Conservation (phyloP, 805 yeast species). For the Candida cerambycidarum region DNA sequence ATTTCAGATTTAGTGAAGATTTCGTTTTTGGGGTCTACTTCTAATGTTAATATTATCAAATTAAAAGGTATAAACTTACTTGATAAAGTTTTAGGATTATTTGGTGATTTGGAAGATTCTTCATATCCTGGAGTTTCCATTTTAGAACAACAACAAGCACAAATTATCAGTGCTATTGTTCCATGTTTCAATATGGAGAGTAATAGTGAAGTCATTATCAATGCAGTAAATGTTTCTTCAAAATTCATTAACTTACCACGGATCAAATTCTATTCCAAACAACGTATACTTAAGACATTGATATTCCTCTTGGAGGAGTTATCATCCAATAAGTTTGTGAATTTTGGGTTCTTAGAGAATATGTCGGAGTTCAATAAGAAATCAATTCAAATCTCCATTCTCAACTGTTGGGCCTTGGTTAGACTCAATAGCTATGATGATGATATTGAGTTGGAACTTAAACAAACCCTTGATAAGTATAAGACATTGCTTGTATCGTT, state of each 20-base stretch:
- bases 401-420: conserved; percentile 74
- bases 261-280: conserved; percentile 44
- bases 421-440: conserved; percentile 28
- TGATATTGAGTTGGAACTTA: conserved; percentile 40
- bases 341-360: conserved; percentile 55
- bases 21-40: conserved; percentile 79
- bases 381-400: conserved; percentile 56
- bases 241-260: conserved; percentile 57
- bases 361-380: conserved; percentile 47
- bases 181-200: conserved; percentile 81
- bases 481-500: conserved; percentile 62
- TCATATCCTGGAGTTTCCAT: conserved; percentile 68
- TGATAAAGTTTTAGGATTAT: conserved; percentile 58
- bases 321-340: conserved; percentile 40
- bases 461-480: conserved; percentile 53
- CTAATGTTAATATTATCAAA: conserved; percentile 60
- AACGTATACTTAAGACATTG: conserved; percentile 59
- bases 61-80: conserved; percentile 65
- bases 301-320: conserved; percentile 65
- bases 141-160: conserved; percentile 92
- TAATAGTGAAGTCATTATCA: conserved; percentile 69
- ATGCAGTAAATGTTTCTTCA: conserved; percentile 77
- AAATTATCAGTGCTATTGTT: conserved; percentile 81
- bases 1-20: conserved; percentile 70
- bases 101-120: conserved; percentile 66